Conservation (phyloP, 352 stramenopile genomes). For the Aphanomyces cochlioides region DNA sequence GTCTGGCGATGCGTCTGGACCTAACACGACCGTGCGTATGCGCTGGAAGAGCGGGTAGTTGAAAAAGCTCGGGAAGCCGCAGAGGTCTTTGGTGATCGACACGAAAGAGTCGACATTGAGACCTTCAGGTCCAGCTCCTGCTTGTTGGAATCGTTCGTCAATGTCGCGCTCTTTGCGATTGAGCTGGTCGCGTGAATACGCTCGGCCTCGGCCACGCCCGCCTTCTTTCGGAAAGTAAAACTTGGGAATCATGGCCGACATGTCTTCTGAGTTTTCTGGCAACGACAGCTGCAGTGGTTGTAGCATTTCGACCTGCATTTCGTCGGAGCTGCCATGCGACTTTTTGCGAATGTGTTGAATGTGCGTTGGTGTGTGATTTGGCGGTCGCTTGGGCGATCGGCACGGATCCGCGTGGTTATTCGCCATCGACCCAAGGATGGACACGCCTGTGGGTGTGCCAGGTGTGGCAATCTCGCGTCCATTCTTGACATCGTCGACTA, state of each 20-base stretch:
- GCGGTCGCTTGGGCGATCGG: conserved; percentile 73
- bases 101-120: conserved; percentile 89
- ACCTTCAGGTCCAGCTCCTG: conserved; percentile 47
- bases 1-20: conserved; percentile 31
- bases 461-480: conserved; percentile 33
- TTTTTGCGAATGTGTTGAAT: conserved; percentile 19
- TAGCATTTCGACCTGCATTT: conserved; percentile 23
- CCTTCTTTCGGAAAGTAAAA: conserved; percentile 70
- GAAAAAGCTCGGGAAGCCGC: conserved; percentile 98
- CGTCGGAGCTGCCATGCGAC: conserved; percentile 20
- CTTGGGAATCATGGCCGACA: conserved; percentile 43
- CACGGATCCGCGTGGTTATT: conserved; percentile 19
- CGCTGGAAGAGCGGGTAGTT: conserved; percentile 94
- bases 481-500: conserved; percentile 73
- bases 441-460: conserved; percentile 9
- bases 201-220: conserved; percentile 30
- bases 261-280: conserved; percentile 14
- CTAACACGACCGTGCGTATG: conserved; percentile 51
- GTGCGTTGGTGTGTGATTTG: conserved; percentile 51
- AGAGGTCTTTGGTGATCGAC: conserved; percentile 96
- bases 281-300: conserved; percentile 27
- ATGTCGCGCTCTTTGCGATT: conserved; percentile 50
- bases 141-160: conserved; percentile 70
- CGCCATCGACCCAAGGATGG: conserved; percentile 21
- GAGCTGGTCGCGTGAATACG: conserved; percentile 13